These are phyloP conservation scores for Meripilus lineatus DNA, from an alignment of 1,284 basidiomycete genomes.

Conservation along the genomic window DNA sequence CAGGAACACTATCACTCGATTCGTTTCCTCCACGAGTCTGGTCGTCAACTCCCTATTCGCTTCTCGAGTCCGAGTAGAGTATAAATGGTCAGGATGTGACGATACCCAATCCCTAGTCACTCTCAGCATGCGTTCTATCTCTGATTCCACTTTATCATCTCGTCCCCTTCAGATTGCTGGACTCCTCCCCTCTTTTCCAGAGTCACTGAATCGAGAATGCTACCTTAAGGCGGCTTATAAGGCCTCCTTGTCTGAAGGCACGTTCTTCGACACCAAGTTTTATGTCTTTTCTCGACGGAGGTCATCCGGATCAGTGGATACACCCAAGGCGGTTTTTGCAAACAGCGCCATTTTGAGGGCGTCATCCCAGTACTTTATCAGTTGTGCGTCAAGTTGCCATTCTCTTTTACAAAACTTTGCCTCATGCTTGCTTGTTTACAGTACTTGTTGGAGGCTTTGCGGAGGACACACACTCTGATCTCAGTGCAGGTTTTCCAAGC, in stretches of 20 bases:
- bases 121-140: neutral
- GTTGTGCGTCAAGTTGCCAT: constrained; percentile 8
- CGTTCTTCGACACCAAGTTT: constrained; percentile 14
- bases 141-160: too few species aligned
- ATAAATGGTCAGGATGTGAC: neutral
- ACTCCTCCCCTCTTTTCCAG: too few species aligned
- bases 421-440: neutral
- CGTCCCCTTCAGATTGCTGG: too few species aligned
- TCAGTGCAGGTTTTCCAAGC: constrained; percentile 12
- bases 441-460: constrained; percentile 3
- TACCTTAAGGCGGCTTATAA: constrained; percentile 4
- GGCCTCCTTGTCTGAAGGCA: constrained; percentile 2
- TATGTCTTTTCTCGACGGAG: constrained; percentile 11
- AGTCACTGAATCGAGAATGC: neutral
- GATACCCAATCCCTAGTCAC: neutral
- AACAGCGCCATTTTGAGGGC: constrained; percentile 11
- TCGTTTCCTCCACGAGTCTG: too few species aligned
- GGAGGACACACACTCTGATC: constrained; percentile 11
- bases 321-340: constrained; percentile 10
- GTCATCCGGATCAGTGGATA: constrained; percentile 5
- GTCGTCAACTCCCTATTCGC: too few species aligned
- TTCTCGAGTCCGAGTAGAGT: constrained; percentile 12
- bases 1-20: too few species aligned
- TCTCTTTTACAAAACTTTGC: neutral
- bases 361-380: constrained; percentile 10